Conservation (phyloP, 108 stramenopile genomes). For the Skeletonema marinoi region DNA sequence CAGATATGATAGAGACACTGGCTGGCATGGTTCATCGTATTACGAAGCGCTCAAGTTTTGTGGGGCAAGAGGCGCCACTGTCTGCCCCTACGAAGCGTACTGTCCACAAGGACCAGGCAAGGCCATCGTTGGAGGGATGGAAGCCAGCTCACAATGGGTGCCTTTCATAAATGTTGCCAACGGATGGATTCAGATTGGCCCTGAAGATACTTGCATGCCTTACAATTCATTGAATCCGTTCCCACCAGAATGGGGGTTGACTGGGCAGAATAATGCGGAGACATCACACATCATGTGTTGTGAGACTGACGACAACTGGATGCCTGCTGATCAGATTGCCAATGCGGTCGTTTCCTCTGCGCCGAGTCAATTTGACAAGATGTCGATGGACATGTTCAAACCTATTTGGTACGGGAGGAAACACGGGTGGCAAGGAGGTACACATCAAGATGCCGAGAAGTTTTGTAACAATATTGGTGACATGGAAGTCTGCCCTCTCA, state of each 20-base stretch:
- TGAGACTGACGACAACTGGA: slow-evolving; percentile 8
- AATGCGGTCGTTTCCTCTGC: neutral
- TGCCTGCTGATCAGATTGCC: neutral
- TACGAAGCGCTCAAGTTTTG: slow-evolving; percentile 30
- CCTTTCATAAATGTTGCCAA: slow-evolving; percentile 27
- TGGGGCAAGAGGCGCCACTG: neutral
- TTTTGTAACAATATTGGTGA: slow-evolving; percentile 31
- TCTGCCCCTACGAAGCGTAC: slow-evolving; percentile 40
- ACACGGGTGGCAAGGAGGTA: slow-evolving; percentile 34
- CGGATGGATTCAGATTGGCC: slow-evolving; percentile 31
- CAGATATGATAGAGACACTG: slow-evolving; percentile 1
- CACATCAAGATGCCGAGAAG: slow-evolving; percentile 11
- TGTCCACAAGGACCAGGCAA: slow-evolving; percentile 32
- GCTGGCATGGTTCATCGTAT: slow-evolving; percentile 19
- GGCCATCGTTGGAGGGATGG: slow-evolving; percentile 15
- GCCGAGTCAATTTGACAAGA: slow-evolving; percentile 12
- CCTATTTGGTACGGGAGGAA: slow-evolving; percentile 33
- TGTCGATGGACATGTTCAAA: slow-evolving; percentile 6
- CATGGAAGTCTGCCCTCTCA: slow-evolving; percentile 20
- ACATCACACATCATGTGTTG: slow-evolving; percentile 27
- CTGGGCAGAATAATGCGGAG: slow-evolving; percentile 10
- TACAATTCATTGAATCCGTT: slow-evolving; percentile 25
- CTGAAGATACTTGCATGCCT: slow-evolving; percentile 29
- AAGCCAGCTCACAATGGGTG: slow-evolving; percentile 6
- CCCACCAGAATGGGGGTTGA: slow-evolving; percentile 31